Percentiles rank a stretch among this genome's conserved stretches.
Conservation (phyloP, 1,139 yeast genomes). For the Diutina ranongensis region DNA sequence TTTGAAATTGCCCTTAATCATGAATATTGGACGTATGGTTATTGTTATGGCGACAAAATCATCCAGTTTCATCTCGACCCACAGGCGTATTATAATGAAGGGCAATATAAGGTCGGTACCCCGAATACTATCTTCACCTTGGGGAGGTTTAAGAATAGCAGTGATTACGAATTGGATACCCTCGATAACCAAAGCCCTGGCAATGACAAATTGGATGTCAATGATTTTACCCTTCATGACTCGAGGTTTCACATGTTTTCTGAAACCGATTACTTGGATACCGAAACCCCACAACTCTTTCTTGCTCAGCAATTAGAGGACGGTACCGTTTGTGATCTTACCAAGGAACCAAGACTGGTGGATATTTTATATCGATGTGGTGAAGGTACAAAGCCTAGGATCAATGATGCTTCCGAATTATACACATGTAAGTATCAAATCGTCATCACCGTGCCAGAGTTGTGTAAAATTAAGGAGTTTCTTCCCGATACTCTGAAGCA, state of each 20-base stretch:
- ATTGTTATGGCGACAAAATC: slow-evolving; percentile 3
- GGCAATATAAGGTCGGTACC: background rate
- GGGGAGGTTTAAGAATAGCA: background rate
- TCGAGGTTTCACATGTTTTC: background rate
- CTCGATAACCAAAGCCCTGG: background rate
- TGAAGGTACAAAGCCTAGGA: background rate
- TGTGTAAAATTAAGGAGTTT: background rate
- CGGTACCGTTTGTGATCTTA: slow-evolving; percentile 1
- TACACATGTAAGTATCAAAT: slow-evolving; percentile 1
- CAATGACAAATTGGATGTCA: background rate
- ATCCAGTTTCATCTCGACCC: background rate
- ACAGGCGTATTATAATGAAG: background rate
- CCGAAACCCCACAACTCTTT: background rate
- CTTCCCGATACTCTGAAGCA: background rate
- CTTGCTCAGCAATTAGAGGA: background rate
- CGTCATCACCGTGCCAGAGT: background rate
- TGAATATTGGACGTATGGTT: slow-evolving; percentile 3
- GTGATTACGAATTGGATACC: background rate
- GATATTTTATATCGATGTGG: slow-evolving; percentile 1
- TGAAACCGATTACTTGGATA: background rate
- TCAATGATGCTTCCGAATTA: background rate
- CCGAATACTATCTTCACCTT: slow-evolving; percentile 2
- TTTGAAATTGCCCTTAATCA: background rate
- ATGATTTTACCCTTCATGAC: background rate
- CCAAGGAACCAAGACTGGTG: slow-evolving; percentile 3